These are phyloP conservation scores for Phylloboletellus chloephorus DNA, from an alignment of 1,284 basidiomycete species.

Conservation along the genomic window DNA sequence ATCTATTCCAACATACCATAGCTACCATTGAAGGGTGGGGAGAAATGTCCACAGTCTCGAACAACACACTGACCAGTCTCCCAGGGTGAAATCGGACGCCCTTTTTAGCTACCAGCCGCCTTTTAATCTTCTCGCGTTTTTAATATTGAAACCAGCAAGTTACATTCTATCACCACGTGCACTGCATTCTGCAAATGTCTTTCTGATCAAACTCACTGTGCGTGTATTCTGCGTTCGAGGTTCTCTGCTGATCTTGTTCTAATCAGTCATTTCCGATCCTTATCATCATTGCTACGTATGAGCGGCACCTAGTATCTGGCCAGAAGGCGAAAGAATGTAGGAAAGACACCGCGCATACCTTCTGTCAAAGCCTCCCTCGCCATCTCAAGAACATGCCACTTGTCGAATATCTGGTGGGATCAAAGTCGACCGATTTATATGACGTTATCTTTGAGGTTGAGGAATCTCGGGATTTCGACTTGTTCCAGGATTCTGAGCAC, in stretches of 20 bases:
- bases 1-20: constrained; percentile 85
- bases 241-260: constrained; percentile 9
- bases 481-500: constrained; percentile 46
- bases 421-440: constrained; percentile 57
- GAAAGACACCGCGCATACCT: constrained; percentile 45
- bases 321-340: constrained; percentile 46
- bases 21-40: constrained; percentile 81
- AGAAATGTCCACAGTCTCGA: not conserved
- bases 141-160: constrained; percentile 71
- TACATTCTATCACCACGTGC: constrained; percentile 66
- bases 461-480: constrained; percentile 43
- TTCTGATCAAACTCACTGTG: constrained; percentile 70
- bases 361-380: constrained; percentile 63
- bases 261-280: constrained; percentile 71
- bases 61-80: constrained; percentile 3
- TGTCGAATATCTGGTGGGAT: constrained; percentile 66
- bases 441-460: constrained; percentile 76
- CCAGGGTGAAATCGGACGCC: constrained; percentile 79
- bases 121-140: constrained; percentile 76
- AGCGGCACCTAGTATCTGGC: constrained; percentile 59
- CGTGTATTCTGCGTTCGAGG: constrained; percentile 2
- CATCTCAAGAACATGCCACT: constrained; percentile 67
- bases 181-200: constrained; percentile 77
- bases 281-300: constrained; percentile 73
- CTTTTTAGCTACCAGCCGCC: constrained; percentile 90